Evolutionary conservation across 495 filamentous ascomycete genomes (phyloP), one percentile per base, ranked within the genome.

Genomic region (Lasiosphaeria miniovina): DNA sequence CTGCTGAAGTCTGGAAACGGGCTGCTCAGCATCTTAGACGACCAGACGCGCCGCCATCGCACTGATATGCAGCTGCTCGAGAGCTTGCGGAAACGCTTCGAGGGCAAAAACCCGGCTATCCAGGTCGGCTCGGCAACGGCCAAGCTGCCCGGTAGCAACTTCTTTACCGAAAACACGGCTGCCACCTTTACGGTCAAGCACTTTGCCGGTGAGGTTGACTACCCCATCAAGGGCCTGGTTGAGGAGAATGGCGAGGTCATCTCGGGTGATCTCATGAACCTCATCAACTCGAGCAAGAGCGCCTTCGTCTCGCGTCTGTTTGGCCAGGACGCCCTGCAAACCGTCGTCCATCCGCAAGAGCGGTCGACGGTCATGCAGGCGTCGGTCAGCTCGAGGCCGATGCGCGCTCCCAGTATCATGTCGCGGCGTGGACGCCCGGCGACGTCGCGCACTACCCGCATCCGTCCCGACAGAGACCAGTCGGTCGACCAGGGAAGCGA

Each of bases 181-280:
- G 87, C 91, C 8, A 84, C 84, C 14, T 97, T 97, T 71, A 91
- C 91, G 1, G 86, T 98, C 59, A 92, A 89, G 66, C 94, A 98
- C 74, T 98, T 92, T 69, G 93, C 93, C 49, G 94, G 93, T 33
- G 93, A 97, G 71, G 89, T 98, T n/a, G 94, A 98, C 57, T 98
- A 98, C 66, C 85, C 90, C 35, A 82, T 90, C 60, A 84, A 84
- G 61, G 91, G 90, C 14, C 76, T 98, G 36, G 77, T 96, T 8
- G 94, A 98, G 72, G 91, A 95, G 72, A 98, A 98, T 60, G 91
- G 91, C 53, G 94, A 98, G 70, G 85, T 96, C 51, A 92, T 98
- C 62, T 95, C 93, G 15, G 93, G 91, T 32, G 94, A 98, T 70
- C 75, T 98, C 60, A 91, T 98, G 88, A 97, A 96, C 73, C 78